These are phyloP conservation scores for Xeromyces bisporus DNA, from an alignment of 495 filamentous ascomycete genomes.

Conservation along the genomic window DNA sequence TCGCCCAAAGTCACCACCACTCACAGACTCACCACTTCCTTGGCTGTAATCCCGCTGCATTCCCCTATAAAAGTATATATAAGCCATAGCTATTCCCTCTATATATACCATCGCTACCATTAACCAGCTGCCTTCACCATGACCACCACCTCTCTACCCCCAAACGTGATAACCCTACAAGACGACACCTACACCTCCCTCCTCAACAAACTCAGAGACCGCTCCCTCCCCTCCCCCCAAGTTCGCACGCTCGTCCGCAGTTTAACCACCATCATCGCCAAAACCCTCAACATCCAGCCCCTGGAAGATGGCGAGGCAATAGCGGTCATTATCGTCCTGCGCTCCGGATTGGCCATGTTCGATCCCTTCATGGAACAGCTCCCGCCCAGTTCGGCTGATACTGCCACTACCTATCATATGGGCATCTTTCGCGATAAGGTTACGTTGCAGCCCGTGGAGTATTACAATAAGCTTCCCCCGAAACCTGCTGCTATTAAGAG, in stretches of 20 bases:
- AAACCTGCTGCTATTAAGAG: constrained; percentile 28
- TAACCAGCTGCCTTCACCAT: too few species aligned
- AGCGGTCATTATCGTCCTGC: constrained; percentile 14
- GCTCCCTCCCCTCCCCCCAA: constrained; percentile 6
- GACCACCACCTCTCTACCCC: constrained; percentile 4
- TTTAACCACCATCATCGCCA: constrained; percentile 8
- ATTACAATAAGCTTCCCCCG: constrained; percentile 82
- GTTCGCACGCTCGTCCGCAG: constrained; percentile 10
- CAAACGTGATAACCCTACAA: constrained; percentile 7
- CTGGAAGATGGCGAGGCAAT: constrained; percentile 6
- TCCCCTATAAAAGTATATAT: too few species aligned
- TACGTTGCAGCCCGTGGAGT: constrained; percentile 73
- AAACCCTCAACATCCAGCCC: constrained; percentile 4
- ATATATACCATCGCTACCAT: too few species aligned
- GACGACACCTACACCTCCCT: constrained; percentile 4
- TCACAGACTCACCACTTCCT: too few species aligned
- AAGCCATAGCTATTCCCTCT: too few species aligned
- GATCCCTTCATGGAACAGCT: constrained; percentile 10
- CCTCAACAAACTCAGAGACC: constrained; percentile 12
- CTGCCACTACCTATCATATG: constrained; percentile 50
- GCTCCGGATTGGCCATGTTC: constrained; percentile 17
- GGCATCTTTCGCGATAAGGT: constrained; percentile 73
- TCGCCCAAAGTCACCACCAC: too few species aligned
- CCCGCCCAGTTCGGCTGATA: constrained; percentile 5
- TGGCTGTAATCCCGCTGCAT: too few species aligned